Conservation (phyloP, 1,284 basidiomycete genomes). For the Sanghuangporus sanghuang region DNA sequence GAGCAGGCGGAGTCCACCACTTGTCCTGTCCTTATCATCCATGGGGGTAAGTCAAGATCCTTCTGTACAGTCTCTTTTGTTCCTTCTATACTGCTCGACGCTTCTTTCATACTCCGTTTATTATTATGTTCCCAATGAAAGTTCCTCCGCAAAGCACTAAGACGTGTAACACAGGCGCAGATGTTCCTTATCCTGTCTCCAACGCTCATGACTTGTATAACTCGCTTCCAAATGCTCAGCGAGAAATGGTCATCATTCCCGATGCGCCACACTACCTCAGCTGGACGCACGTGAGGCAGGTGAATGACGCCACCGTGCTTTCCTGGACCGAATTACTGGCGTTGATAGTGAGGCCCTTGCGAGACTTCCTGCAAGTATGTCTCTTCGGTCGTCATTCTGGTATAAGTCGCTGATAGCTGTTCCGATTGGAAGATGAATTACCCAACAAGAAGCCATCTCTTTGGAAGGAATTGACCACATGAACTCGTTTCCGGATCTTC, state of each 20-base stretch:
- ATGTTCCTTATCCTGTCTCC: conserved; percentile 5
- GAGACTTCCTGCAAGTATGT: background rate
- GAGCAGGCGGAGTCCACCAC: conserved; percentile 9
- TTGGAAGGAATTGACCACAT: background rate
- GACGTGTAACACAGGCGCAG: background rate
- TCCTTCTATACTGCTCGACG: background rate
- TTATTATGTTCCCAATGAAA: conserved; percentile 8
- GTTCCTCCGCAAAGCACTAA: background rate
- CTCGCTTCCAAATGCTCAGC: conserved; percentile 17
- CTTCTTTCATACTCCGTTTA: background rate
- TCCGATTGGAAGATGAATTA: background rate
- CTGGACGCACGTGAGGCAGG: conserved; percentile 19
- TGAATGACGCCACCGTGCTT: conserved; percentile 17
- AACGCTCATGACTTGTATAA: conserved; percentile 17
- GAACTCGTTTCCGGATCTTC: background rate
- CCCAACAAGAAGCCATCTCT: background rate
- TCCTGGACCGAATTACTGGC: conserved; percentile 19
- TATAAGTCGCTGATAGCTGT: too few relatives aligned
- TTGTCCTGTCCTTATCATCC: conserved; percentile 20
- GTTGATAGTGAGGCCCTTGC: conserved; percentile 12
- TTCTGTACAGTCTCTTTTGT: background rate
- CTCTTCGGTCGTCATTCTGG: background rate
- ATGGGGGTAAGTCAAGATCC: conserved; percentile 17
- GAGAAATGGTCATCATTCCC: conserved; percentile 17
- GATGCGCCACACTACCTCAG: conserved; percentile 20